phyloP scores from a whole-genome alignment of 2,329 filamentous ascomycete genomes.

The Aureobasidium melanogenum region DNA sequence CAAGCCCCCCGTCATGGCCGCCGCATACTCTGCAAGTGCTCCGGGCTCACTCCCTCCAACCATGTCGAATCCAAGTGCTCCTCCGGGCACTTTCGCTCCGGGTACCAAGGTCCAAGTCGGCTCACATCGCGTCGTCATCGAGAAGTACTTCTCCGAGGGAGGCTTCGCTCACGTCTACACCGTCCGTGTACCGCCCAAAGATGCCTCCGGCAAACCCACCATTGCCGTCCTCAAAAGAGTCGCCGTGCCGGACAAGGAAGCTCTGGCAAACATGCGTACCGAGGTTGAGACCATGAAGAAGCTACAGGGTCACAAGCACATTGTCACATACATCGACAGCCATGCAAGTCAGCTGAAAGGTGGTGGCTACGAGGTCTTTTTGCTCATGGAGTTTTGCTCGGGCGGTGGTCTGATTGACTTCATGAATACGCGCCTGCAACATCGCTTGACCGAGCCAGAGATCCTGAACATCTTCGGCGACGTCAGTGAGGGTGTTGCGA shows the following conservation, averaged over 20 bases:
- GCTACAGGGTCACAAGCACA: slow-evolving; percentile 88
- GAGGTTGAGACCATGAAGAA: slow-evolving; percentile 99
- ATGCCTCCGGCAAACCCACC: slow-evolving; percentile 59
- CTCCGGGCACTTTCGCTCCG: slow-evolving; percentile 72
- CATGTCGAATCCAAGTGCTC: slow-evolving; percentile 21
- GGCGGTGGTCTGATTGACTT: slow-evolving; percentile 97
- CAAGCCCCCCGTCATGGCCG: slow-evolving; percentile 5
- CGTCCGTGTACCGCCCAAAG: slow-evolving; percentile 69
- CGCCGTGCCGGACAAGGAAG: slow-evolving; percentile 90
- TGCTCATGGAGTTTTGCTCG: slow-evolving; percentile 96
- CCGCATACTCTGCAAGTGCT: slow-evolving; percentile 6
- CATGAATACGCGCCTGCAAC: slow-evolving; percentile 97
- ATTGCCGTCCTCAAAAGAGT: slow-evolving; percentile 86
- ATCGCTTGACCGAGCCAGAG: slow-evolving; percentile 93
- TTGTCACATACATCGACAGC: slow-evolving; percentile 97
- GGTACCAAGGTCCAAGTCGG: slow-evolving; percentile 97
- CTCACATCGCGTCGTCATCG: slow-evolving; percentile 82
- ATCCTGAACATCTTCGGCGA: slow-evolving; percentile 96
- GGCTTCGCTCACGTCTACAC: slow-evolving; percentile 98
- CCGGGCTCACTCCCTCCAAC: not conserved
- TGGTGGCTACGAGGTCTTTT: slow-evolving; percentile 92
- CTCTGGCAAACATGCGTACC: slow-evolving; percentile 89
- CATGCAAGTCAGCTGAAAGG: slow-evolving; percentile 90
- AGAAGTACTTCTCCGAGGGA: slow-evolving; percentile 95
- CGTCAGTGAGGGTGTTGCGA: slow-evolving; percentile 90